A percentile compares a stretch with the other conserved stretches of the same genome.
Evolutionary conservation across 1,139 yeast genomes (phyloP).

Genomic region (Diutina scorzettiae): DNA sequence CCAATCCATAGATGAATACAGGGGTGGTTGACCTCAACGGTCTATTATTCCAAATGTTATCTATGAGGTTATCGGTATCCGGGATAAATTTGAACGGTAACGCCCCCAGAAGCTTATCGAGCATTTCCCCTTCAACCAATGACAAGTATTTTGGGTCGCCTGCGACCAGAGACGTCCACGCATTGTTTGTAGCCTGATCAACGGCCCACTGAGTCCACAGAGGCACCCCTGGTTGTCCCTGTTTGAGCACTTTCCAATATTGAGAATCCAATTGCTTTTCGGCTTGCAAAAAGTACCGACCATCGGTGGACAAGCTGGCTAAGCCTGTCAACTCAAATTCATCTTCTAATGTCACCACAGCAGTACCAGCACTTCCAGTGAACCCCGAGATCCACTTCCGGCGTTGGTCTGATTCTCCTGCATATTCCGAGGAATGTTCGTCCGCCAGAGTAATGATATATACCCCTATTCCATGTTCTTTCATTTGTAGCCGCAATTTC

Average conservation of each 20-base stretch:
- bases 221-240: conserved; percentile 24
- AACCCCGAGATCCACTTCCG: conserved; percentile 41
- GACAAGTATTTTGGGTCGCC: conserved; percentile 29
- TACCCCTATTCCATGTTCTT: conserved; percentile 28
- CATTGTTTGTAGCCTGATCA: conserved; percentile 20
- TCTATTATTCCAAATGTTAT: conserved; percentile 27
- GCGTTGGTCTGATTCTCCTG: conserved; percentile 38
- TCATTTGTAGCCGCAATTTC: conserved; percentile 30
- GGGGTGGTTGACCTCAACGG: conserved; percentile 29
- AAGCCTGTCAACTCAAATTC: conserved; percentile 20
- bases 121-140: conserved; percentile 23
- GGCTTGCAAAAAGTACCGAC: conserved; percentile 42
- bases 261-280: conserved; percentile 25
- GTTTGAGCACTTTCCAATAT: conserved; percentile 28
- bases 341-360: conserved; percentile 34
- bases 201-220: conserved; percentile 28
- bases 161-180: conserved; percentile 26
- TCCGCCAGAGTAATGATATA: conserved; percentile 50
- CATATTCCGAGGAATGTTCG: conserved; percentile 46
- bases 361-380: conserved; percentile 48
- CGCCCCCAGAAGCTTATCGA: conserved; percentile 15
- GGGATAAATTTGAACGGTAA: conserved; percentile 22
- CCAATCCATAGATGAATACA: conserved; percentile 24
- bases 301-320: conserved; percentile 44
- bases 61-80: conserved; percentile 23